Conservation (phyloP, 2,329 filamentous ascomycete species). For the Alternaria sp. region DNA sequence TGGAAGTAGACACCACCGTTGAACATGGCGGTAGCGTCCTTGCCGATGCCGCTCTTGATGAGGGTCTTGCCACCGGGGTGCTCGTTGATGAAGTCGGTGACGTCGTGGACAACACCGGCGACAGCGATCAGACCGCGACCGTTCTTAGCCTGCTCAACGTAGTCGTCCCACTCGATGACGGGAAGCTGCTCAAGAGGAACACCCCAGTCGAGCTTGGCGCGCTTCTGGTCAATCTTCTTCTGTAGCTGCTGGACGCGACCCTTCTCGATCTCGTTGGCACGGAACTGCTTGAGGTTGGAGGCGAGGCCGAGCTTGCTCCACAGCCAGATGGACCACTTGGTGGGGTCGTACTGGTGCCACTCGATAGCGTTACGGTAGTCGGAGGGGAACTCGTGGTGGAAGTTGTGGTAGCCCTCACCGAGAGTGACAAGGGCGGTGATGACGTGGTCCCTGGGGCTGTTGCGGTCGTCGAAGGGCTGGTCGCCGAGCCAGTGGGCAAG, state of each 20-base stretch:
- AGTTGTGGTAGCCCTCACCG: slow-evolving; percentile 55
- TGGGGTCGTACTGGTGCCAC: slow-evolving; percentile 53
- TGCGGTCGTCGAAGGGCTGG: slow-evolving; percentile 54
- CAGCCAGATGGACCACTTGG: slow-evolving; percentile 54
- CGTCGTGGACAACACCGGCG: slow-evolving; percentile 52
- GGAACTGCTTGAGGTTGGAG: slow-evolving; percentile 54
- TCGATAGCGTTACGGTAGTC: slow-evolving; percentile 54
- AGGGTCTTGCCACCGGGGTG: slow-evolving; percentile 53
- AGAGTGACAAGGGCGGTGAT: slow-evolving; percentile 53
- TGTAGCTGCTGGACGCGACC: slow-evolving; percentile 53
- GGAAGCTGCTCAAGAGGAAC: slow-evolving; percentile 52
- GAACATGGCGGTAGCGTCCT: slow-evolving; percentile 54
- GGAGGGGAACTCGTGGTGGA: slow-evolving; percentile 55
- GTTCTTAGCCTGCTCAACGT: slow-evolving; percentile 52
- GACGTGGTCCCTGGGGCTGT: slow-evolving; percentile 53
- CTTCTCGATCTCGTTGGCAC: slow-evolving; percentile 54
- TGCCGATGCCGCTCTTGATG: slow-evolving; percentile 52
- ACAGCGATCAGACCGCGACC: slow-evolving; percentile 51
- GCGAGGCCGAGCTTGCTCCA: slow-evolving; percentile 53
- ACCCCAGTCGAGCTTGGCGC: slow-evolving; percentile 52
- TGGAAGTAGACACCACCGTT: slow-evolving; percentile 54
- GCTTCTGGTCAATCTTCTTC: slow-evolving; percentile 56
- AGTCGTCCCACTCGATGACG: slow-evolving; percentile 54
- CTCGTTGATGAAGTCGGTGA: slow-evolving; percentile 52
- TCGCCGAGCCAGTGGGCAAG: slow-evolving; percentile 61